Evolutionary conservation across 2,329 filamentous ascomycete genomes (phyloP).

Genomic region (Orbilia ellipsospora): DNA sequence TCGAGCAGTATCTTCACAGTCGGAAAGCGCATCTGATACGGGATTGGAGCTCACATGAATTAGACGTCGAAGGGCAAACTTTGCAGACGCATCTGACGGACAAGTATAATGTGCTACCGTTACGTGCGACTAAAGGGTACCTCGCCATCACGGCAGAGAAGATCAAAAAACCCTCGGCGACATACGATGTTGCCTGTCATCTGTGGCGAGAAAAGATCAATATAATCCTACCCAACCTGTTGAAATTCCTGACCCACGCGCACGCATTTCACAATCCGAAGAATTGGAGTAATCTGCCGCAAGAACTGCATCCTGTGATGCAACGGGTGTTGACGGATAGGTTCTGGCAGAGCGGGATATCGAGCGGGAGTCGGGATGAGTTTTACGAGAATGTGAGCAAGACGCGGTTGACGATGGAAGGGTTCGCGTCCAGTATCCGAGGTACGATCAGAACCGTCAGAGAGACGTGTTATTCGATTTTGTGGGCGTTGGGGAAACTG

Average conservation of each 20-base stretch:
- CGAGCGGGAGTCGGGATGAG: constrained; percentile 92
- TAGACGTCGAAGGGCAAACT: constrained; percentile 81
- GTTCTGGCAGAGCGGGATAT: constrained; percentile 99
- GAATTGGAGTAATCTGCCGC: constrained; percentile 82
- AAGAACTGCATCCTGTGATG: constrained; percentile 80
- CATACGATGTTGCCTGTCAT: constrained; percentile 78
- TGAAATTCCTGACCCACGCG: constrained; percentile 87
- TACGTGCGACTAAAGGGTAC: constrained; percentile 89
- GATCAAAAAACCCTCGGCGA: constrained; percentile 76
- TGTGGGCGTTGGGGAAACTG: constrained; percentile 91
- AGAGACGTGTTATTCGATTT: constrained; percentile 91
- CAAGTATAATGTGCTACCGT: constrained; percentile 78
- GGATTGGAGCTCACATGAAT: constrained; percentile 82
- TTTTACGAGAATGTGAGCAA: constrained; percentile 93
- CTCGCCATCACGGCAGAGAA: constrained; percentile 93
- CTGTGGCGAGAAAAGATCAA: constrained; percentile 90
- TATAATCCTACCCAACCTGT: constrained; percentile 82
- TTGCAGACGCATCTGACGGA: constrained; percentile 83
- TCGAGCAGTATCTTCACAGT: constrained; percentile 80
- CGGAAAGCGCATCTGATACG: constrained; percentile 78
- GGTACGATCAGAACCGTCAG: constrained; percentile 88
- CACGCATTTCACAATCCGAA: constrained; percentile 89
- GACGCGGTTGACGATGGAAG: constrained; percentile 89
- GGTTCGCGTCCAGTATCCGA: constrained; percentile 90
- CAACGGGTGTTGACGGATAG: constrained; percentile 87